phyloP scores from a whole-genome alignment of 352 stramenopile genomes.

The Peronospora tabacina region DNA sequence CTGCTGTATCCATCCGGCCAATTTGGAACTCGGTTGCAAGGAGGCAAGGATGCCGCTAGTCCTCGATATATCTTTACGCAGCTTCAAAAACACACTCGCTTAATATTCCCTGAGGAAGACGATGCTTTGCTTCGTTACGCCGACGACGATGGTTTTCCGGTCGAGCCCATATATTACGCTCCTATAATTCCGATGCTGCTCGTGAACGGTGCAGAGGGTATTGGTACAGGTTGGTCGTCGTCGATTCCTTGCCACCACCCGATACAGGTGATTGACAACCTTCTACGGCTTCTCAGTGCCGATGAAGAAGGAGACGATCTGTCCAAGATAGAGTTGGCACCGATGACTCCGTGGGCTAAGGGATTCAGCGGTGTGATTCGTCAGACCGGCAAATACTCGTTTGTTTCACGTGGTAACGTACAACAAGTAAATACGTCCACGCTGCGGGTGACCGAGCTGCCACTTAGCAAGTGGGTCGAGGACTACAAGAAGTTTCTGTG shows the following conservation, averaged over 20 bases:
- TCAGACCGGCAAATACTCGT: conserved; percentile 54
- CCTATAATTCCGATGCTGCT: conserved; percentile 94
- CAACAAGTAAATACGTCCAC: conserved; percentile 88
- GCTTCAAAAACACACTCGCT: conserved; percentile 92
- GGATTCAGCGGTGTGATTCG: conserved; percentile 92
- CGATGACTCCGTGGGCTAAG: conserved; percentile 93
- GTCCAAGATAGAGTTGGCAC: conserved; percentile 22
- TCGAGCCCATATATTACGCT: conserved; percentile 97
- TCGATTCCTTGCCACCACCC: conserved; percentile 94
- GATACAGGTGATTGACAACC: conserved; percentile 92
- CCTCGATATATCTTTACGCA: conserved; percentile 99
- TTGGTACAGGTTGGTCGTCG: conserved; percentile 97
- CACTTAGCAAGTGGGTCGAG: conserved; percentile 96
- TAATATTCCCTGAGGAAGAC: conserved; percentile 98
- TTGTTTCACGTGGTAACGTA: conserved; percentile 64
- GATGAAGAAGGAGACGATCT: conserved; percentile 43
- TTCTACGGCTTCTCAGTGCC: conserved; percentile 75
- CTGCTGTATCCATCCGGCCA: conserved; percentile 95
- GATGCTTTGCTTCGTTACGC: conserved; percentile 94
- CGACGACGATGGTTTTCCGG: conserved; percentile 95
- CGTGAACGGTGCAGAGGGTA: conserved; percentile 98
- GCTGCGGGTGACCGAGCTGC: conserved; percentile 94
- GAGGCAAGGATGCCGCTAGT: conserved; percentile 96
- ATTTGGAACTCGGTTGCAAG: conserved; percentile 97
- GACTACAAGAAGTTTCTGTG: conserved; percentile 98